phyloP scores from a whole-genome alignment of 805 yeast species.

The Barnettozyma salicaria region DNA sequence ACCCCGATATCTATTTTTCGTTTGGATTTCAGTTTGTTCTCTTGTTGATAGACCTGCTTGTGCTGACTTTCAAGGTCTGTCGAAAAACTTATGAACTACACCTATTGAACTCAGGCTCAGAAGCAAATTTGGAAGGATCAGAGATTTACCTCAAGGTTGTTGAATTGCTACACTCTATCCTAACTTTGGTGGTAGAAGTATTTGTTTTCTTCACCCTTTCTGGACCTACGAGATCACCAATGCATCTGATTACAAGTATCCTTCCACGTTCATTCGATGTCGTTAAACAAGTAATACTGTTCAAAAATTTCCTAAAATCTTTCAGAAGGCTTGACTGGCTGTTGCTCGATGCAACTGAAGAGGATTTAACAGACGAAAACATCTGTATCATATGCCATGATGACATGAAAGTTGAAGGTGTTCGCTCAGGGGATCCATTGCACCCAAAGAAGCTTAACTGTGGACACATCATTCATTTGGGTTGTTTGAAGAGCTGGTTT shows the following conservation, averaged over 20 bases:
- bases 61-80: conserved; percentile 39
- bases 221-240: conserved; percentile 38
- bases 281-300: conserved; percentile 31
- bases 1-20: conserved; percentile 52
- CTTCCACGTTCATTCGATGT: conserved; percentile 31
- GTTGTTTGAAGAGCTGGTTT: conserved; percentile 89
- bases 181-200: conserved; percentile 41
- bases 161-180: conserved; percentile 45
- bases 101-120: conserved; percentile 39
- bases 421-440: conserved; percentile 34
- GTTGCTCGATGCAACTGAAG: conserved; percentile 53
- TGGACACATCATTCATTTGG: conserved; percentile 83
- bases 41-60: conserved; percentile 47
- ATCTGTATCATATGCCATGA: conserved; percentile 90
- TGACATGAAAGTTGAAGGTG: conserved; percentile 55
- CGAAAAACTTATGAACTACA: conserved; percentile 53
- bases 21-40: conserved; percentile 76
- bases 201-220: conserved; percentile 42
- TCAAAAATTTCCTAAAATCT: conserved; percentile 37
- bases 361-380: conserved; percentile 55
- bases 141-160: conserved; percentile 50
- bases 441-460: conserved; percentile 75
- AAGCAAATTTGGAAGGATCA: conserved; percentile 72
- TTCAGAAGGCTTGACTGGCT: conserved; percentile 58
- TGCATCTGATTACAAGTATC: conserved; percentile 46